Percentiles rank a stretch among this genome's conserved stretches.
These are phyloP conservation scores for Jacaranda mimosifolia DNA, from an alignment of 257 asterid genomes.

Conservation along the genomic window DNA sequence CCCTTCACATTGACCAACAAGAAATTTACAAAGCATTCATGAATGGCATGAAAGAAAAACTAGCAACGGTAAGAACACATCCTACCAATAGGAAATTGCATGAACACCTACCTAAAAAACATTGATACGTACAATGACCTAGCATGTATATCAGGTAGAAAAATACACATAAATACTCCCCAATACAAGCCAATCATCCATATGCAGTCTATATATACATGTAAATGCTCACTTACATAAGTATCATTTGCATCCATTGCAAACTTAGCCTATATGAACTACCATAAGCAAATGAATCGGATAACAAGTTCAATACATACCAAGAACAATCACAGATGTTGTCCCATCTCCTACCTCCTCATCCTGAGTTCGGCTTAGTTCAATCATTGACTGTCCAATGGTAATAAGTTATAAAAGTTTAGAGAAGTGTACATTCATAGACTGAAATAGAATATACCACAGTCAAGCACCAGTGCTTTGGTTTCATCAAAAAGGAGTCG, in stretches of 20 bases:
- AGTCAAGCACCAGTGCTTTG: background rate
- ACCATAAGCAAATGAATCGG: slow-evolving; percentile 28
- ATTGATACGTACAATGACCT: background rate
- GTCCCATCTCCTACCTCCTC: slow-evolving; percentile 99
- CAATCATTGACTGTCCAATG: slow-evolving; percentile 89
- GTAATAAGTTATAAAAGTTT: slow-evolving; percentile 3
- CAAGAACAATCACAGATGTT: slow-evolving; percentile 95
- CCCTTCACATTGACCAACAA: slow-evolving; percentile 11
- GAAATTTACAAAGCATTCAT: background rate
- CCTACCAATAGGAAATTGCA: background rate
- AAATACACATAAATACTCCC: slow-evolving; percentile 9
- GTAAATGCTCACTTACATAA: background rate
- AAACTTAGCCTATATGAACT: slow-evolving; percentile 17
- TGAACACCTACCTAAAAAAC: background rate
- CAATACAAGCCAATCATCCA: background rate
- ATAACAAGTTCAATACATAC: slow-evolving; percentile 50
- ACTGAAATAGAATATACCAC: slow-evolving; percentile 9
- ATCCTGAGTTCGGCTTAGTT: slow-evolving; percentile 98
- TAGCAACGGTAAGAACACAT: slow-evolving; percentile 13
- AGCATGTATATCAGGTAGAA: background rate
- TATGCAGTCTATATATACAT: slow-evolving; percentile 5
- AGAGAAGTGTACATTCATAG: slow-evolving; percentile 5
- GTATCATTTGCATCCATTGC: slow-evolving; percentile 10
- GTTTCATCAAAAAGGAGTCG: background rate
- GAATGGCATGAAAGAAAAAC: background rate